A percentile compares a stretch with the other conserved stretches of the same genome.
These are phyloP conservation scores for Bodo saltans DNA, from an alignment of 78 protist species.

Conservation along the genomic window DNA sequence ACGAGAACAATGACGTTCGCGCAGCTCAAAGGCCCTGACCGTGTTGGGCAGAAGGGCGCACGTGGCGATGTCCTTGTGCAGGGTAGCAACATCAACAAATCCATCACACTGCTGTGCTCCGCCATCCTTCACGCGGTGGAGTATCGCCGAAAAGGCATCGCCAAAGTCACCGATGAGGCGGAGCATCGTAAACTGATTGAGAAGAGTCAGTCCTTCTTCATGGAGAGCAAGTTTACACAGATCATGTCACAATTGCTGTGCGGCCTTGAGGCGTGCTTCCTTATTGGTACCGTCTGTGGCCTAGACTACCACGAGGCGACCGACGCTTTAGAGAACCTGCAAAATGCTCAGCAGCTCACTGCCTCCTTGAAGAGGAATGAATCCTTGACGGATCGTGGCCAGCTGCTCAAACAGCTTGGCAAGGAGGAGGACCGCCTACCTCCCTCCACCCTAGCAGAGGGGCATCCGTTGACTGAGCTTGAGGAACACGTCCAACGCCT, in stretches of 20 bases:
- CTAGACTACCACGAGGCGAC: slow-evolving; percentile 29
- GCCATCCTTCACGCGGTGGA: slow-evolving; percentile 29
- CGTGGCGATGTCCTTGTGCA: not conserved
- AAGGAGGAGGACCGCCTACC: not conserved
- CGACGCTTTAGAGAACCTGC: slow-evolving; percentile 24
- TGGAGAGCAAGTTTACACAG: slow-evolving; percentile 24
- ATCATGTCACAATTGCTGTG: not conserved
- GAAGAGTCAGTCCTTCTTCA: not conserved
- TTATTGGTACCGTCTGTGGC: not conserved
- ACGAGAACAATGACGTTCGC: not conserved
- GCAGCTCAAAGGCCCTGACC: slow-evolving; percentile 19
- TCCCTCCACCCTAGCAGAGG: not conserved
- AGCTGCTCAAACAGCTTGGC: not conserved
- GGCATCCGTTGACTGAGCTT: slow-evolving; percentile 24
- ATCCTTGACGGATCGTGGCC: not conserved
- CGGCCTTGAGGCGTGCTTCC: not conserved
- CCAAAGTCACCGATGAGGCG: not conserved
- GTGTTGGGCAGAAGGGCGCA: slow-evolving; percentile 27
- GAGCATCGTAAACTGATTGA: not conserved
- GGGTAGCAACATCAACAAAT: slow-evolving; percentile 4
- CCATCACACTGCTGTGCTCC: not conserved
- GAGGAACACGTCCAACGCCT: not conserved
- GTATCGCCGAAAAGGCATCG: not conserved
- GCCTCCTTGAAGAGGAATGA: not conserved
- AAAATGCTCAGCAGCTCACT: slow-evolving; percentile 27